Evolutionary conservation across 371 early-diverging fungal genomes (phyloP), one percentile per base, ranked within the genome.

Genomic region (Mortierella sp.): DNA sequence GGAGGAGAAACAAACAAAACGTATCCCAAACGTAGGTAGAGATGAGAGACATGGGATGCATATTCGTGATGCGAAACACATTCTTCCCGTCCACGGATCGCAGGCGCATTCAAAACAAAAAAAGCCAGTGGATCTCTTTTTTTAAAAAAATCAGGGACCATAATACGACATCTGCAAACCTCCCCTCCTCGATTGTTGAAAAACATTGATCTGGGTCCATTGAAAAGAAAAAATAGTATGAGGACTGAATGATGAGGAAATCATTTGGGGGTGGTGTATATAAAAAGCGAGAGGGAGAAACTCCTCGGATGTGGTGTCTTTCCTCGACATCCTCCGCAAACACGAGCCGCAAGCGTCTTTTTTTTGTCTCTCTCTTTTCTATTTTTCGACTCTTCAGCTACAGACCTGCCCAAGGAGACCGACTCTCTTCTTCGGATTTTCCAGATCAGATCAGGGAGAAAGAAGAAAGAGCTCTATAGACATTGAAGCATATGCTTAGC

Each of bases 61-160:
- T 26, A 60, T 60, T 60, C 28, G 60, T 60, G 60, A 60, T 60
- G 60, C 60, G 60, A 60, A 60, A 60, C 60, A 60, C 60, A 13
- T 28, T 60, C 60, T 31, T 28, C 6, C 14, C 26, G 11, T 60
- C 31, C 13, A 11, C 28, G 26, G 13, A 11, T 26, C 60, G 10
- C 60, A 31, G 26, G 31, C 28, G 1, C 48, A 1, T 48, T 48
- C 48, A 48, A 48, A 48, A 8, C 42, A 38, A 57, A 57, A 28
- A 57, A n/a, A n/a, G 13, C 13, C 26, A n/a, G 11, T 26, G 58
- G 3, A 10, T 54, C 54, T 21, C 21, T 58, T 11, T 58, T 4
- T 58, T 58, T 10, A 0, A 58, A 21, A 13, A 28, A 13, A 58
- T 38, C 42, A 38, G 42, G 42, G 42, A 5, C 42, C 42, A 38